Evolutionary conservation across 192 early-diverging fungal species (phyloP), one percentile per base, ranked within the genome.

Genomic region (Jimgerdemannia flammicorona): DNA sequence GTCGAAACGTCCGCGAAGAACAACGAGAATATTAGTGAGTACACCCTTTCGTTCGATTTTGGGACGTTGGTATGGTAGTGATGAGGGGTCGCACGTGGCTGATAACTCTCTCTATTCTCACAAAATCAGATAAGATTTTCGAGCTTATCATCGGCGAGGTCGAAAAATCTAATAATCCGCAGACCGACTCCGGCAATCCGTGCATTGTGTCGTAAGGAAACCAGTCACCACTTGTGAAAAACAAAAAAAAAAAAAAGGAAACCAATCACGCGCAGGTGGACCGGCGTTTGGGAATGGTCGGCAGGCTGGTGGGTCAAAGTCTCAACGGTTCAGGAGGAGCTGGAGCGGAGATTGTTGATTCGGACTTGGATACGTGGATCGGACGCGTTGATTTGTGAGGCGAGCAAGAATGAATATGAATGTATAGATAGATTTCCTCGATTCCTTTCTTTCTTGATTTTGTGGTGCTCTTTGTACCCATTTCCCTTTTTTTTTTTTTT

Each of bases 1-100:
- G 85, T 96, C 66, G 98, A 99, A 80, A 90, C 93, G 8, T 95
- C 93, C 19, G 98, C 98, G 0, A 98, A 97, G 79, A 90, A 93
- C 71, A 95, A 96, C 77, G 89, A 92, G 66, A 98, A 97, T 77
- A 95, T 98, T 77, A 87, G 89, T 88, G 84, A 79, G 4, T 40
- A 9, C 54, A 14, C 43, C 68, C 70, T 42, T 71, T 40, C 69
- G 3, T 72, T 40, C 20, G 10, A 41, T 6, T 67, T 69, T 59
- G 4, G 67, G 11, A 43, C 54, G 42, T 59, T 59, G 6, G 49
- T 59, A 6, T 59, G 49, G 0, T 59, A 14, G 49, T 59, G 49
- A 75, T 29, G 67, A 43, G 41, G 41, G 11, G 29, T 65, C 67
- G 49, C 64, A 69, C 4, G 54, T 64, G 17, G 10, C 11, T 43